Base-by-base conservation (phyloP, 805 yeast genomes). In the Wickerhamiella bombiphila region DNA sequence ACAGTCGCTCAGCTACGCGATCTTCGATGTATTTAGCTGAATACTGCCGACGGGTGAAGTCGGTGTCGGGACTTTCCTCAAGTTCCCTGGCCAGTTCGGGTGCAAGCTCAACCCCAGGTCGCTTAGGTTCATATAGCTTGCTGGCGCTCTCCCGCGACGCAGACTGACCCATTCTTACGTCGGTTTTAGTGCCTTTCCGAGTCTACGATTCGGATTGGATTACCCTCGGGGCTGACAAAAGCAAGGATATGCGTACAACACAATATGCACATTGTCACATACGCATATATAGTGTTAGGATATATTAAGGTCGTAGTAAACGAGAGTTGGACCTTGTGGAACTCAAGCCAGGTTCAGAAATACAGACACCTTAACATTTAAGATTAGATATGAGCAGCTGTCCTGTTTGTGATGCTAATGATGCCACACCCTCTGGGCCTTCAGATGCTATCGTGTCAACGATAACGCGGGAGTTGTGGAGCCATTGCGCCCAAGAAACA, bases 401-500 rank as follows among this genome's bases (percentile, higher is more conserved):
- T 28, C 30, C 17, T n/a, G 30, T 28, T 13, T 28, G 30, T 5
- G 6, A 6, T 28, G 30, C 30, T 6, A 28, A 17, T 6, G 13
- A n/a, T 7, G 6, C n/a, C 13, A 28, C 7, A 7, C 13, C 6
- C 13, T 9, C 33, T 7, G 7, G 22, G 33, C 18, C 33, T 30
- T 30, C 21, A 13, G 15, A 17, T 5, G 7, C 15, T 28, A 28
- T 14, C 13, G 35, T 11, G 6, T 32, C 25, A 16, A n/a, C 17
- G 5, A 24, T 14, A 16, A 34, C 25, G 22, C 7, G 2, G 6
- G 37, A 14, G 40, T 61, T 63, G 4, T 45, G 30, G 26, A 61
- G 57, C 69, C 76, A 73, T 9, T 57, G 49, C 11, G 60, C 37
- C 63, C 70, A 68, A 1, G 70, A 63, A 2, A 74, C 42, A 1